Evolutionary conservation across 306 rosid species (phyloP).

Genomic region (Oxytropis ochrocephala): DNA sequence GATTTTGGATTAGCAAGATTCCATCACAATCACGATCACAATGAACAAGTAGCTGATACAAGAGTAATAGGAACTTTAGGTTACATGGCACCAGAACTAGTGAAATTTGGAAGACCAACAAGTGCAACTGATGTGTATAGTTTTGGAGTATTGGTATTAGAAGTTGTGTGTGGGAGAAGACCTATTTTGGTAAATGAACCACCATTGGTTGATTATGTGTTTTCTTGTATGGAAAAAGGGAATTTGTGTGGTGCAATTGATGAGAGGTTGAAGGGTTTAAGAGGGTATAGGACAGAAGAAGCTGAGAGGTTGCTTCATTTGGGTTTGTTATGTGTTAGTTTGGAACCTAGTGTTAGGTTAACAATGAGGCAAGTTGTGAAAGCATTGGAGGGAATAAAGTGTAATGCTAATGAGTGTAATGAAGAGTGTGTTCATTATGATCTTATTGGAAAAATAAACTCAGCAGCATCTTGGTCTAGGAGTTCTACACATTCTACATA

Average conservation of each 20-base stretch:
- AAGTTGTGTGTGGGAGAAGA: constrained; percentile 56
- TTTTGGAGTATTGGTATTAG: constrained; percentile 60
- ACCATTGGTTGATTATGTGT: constrained; percentile 50
- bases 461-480: constrained; percentile 40
- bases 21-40: constrained; percentile 43
- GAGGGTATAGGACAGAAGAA: constrained; percentile 27
- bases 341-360: constrained; percentile 50
- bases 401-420: constrained; percentile 11
- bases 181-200: constrained; percentile 45
- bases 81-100: constrained; percentile 62
- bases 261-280: constrained; percentile 40
- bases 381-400: constrained; percentile 36
- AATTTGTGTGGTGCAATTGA: constrained; percentile 35
- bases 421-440: constrained; percentile 27
- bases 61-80: constrained; percentile 63
- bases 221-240: constrained; percentile 39
- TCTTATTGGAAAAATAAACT: constrained; percentile 36
- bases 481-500: constrained; percentile 6
- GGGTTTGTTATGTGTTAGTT: constrained; percentile 60
- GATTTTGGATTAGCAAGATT: constrained; percentile 69
- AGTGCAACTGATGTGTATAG: constrained; percentile 51
- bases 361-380: constrained; percentile 61
- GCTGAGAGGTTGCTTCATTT: constrained; percentile 49
- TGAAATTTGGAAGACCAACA: constrained; percentile 42
- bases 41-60: constrained; percentile 32